phyloP scores from a whole-genome alignment of 2,329 filamentous ascomycete species.

The Tolypocladium album region DNA sequence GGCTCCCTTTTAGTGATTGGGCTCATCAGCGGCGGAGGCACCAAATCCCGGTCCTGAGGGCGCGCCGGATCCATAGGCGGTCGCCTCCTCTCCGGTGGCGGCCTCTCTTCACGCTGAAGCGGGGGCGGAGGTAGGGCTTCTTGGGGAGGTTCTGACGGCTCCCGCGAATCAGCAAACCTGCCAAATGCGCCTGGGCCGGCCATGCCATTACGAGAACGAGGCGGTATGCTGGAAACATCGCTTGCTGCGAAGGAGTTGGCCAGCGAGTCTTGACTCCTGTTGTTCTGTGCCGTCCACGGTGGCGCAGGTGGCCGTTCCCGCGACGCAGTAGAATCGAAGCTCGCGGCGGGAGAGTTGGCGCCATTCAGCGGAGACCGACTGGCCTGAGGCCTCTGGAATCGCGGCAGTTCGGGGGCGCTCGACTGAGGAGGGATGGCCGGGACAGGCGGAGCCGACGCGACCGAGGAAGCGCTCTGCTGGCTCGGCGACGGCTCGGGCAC shows the following conservation, averaged over 20 bases:
- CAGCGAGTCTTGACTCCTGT: constrained; percentile 49
- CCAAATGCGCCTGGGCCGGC: constrained; percentile 26
- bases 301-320: constrained; percentile 29
- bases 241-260: constrained; percentile 32
- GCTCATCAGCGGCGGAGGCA: constrained; percentile 48
- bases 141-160: constrained; percentile 7
- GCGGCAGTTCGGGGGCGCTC: constrained; percentile 13
- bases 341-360: constrained; percentile 36
- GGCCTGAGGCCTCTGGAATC: constrained; percentile 16
- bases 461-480: constrained; percentile 9
- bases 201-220: constrained; percentile 42
- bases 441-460: constrained; percentile 5
- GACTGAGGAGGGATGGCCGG: constrained; percentile 6
- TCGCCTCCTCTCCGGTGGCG: constrained; percentile 51
- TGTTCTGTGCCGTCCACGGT: constrained; percentile 36
- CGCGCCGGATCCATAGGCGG: constrained; percentile 55
- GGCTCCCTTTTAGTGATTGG: constrained; percentile 33
- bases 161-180: constrained; percentile 19
- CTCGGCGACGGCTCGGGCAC: constrained; percentile 13
- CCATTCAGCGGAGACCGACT: constrained; percentile 27
- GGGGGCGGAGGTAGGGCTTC: constrained; percentile 4
- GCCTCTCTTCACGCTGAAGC: constrained; percentile 26
- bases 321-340: constrained; percentile 36
- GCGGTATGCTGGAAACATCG: constrained; percentile 37
- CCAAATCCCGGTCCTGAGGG: constrained; percentile 42